Evolutionary conservation across 2,329 filamentous ascomycete genomes (phyloP).

Genomic region (Zasmidium angulare): DNA sequence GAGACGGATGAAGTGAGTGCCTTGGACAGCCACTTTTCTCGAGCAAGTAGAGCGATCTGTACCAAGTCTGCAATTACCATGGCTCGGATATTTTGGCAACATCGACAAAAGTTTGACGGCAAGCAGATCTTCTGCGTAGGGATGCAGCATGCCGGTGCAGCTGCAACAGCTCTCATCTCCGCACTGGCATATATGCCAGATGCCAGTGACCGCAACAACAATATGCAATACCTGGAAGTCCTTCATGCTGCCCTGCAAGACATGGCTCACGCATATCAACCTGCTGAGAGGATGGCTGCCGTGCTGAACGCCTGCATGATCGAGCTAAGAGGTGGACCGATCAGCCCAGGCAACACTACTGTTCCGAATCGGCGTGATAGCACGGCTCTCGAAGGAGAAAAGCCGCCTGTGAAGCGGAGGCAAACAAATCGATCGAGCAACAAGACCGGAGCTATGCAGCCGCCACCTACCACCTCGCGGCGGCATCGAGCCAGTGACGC

Average conservation of each 20-base stretch:
- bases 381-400: constrained; percentile 15
- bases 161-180: constrained; percentile 27
- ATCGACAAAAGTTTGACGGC: constrained; percentile 27
- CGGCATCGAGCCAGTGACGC: constrained; percentile 16
- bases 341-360: constrained; percentile 18
- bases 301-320: constrained; percentile 27
- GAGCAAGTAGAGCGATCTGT: constrained; percentile 27
- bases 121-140: constrained; percentile 26
- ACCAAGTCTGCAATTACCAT: constrained; percentile 27
- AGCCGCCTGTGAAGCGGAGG: constrained; percentile 19
- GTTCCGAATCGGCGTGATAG: constrained; percentile 22
- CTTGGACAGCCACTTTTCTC: constrained; percentile 26
- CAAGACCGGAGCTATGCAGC: constrained; percentile 15
- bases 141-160: constrained; percentile 29
- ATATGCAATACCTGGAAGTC: constrained; percentile 28
- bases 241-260: constrained; percentile 26
- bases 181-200: constrained; percentile 27
- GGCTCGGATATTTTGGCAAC: constrained; percentile 28
- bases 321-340: constrained; percentile 25
- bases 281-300: constrained; percentile 26
- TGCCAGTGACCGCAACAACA: constrained; percentile 24
- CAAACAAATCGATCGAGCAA: constrained; percentile 14
- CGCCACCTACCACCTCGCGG: constrained; percentile 11
- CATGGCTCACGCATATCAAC: constrained; percentile 26
- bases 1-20: constrained; percentile 23